These are phyloP conservation scores for Globisporangium apiculatum DNA, from an alignment of 352 stramenopile species.

Conservation along the genomic window DNA sequence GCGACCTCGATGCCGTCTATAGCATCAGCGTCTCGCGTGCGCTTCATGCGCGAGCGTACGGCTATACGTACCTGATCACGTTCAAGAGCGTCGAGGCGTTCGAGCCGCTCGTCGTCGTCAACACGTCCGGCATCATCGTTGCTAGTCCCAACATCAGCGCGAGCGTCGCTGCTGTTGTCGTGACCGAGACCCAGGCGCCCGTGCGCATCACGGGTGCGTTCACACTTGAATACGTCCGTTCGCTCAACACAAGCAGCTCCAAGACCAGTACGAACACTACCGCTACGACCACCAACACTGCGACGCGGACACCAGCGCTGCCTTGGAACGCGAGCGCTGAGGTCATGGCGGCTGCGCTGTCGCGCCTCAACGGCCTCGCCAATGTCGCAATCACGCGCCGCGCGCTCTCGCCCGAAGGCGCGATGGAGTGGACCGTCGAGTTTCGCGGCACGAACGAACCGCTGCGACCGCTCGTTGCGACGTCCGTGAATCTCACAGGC, in stretches of 20 bases:
- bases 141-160: conserved; percentile 4
- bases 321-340: conserved; percentile 43
- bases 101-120: conserved; percentile 16
- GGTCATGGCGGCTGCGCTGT: conserved; percentile 24
- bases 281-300: conserved; percentile 1
- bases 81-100: conserved; percentile 51
- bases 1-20: conserved; percentile 28
- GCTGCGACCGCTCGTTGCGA: conserved; percentile 23
- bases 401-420: conserved; percentile 42
- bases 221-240: conserved; percentile 32
- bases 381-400: conserved; percentile 31
- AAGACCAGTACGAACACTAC: not conserved
- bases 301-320: conserved; percentile 23
- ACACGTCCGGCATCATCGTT: conserved; percentile 15
- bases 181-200: conserved; percentile 26
- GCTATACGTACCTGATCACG: conserved; percentile 40
- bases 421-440: conserved; percentile 55
- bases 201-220: conserved; percentile 44
- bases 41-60: conserved; percentile 21
- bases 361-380: conserved; percentile 39
- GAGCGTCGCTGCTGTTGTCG: conserved; percentile 8
- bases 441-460: conserved; percentile 63
- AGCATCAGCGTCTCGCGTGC: conserved; percentile 17
- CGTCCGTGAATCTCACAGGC: conserved; percentile 45
- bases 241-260: conserved; percentile 25